Conservation (phyloP, 441 rosid genomes). For the Erodium trifolium region DNA sequence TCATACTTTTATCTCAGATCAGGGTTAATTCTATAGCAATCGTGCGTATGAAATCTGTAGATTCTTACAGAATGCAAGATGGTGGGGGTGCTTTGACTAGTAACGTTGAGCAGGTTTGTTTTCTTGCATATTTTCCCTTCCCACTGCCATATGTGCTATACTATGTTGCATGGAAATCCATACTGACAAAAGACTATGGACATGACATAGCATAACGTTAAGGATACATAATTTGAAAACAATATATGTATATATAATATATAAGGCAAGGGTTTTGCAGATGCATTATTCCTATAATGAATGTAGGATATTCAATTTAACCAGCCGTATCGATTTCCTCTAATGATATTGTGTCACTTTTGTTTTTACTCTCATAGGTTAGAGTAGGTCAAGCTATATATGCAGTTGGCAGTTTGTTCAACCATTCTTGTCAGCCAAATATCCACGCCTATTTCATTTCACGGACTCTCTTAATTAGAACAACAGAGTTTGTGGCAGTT, state of each 20-base stretch:
- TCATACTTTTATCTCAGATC: slow-evolving; percentile 63
- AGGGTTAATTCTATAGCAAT: slow-evolving; percentile 74
- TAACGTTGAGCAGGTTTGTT: slow-evolving; percentile 61
- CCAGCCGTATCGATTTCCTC: not conserved
- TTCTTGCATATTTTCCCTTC: slow-evolving; percentile 12
- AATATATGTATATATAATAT: not conserved
- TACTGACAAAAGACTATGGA: not conserved
- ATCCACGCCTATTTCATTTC: slow-evolving; percentile 80
- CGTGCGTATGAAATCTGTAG: slow-evolving; percentile 53
- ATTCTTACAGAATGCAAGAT: slow-evolving; percentile 27
- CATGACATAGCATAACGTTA: not conserved
- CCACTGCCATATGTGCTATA: not conserved
- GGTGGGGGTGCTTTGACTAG: slow-evolving; percentile 35
- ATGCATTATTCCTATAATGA: not conserved
- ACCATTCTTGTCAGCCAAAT: slow-evolving; percentile 86
- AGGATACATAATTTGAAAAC: not conserved
- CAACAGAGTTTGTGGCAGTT: slow-evolving; percentile 47
- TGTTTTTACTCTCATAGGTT: slow-evolving; percentile 35
- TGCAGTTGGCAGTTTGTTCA: slow-evolving; percentile 60
- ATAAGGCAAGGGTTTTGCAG: not conserved
- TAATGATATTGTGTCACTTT: slow-evolving; percentile 12
- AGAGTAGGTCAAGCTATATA: slow-evolving; percentile 80
- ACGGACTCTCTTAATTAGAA: slow-evolving; percentile 52
- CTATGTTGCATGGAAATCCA: not conserved
- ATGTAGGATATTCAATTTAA: not conserved